Evolutionary conservation across 352 stramenopile species (phyloP).

Genomic region (Plasmopara viticola): DNA sequence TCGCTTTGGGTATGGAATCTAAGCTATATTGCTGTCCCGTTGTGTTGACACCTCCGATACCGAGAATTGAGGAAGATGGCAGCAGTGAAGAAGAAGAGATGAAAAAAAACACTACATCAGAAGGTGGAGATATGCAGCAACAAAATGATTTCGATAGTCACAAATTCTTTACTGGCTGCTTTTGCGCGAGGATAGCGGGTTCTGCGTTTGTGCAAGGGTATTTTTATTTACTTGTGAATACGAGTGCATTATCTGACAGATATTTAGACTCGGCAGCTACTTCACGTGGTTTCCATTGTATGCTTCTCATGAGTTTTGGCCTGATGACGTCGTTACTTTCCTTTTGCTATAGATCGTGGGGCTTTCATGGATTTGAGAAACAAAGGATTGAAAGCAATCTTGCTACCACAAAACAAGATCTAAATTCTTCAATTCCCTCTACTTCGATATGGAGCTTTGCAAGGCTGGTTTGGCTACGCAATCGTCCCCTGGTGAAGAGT

Average conservation of each 20-base stretch:
- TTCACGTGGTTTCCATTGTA: too few species aligned
- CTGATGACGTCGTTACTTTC: too few species aligned
- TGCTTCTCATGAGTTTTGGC: too few species aligned
- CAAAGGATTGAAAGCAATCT: too few species aligned
- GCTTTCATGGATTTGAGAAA: too few species aligned
- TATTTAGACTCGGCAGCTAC: constrained; percentile 6
- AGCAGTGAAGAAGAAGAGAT: constrained; percentile 22
- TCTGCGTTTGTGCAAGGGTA: constrained; percentile 45
- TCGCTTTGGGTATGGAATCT: constrained; percentile 40
- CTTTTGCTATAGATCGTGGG: too few species aligned
- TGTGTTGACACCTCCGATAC: constrained; percentile 8
- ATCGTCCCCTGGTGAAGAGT: too few species aligned
- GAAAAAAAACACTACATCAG: too few species aligned
- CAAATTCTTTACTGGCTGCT: constrained; percentile 37
- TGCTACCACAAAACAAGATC: too few species aligned
- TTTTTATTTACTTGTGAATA: constrained; percentile 47
- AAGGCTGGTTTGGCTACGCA: too few species aligned
- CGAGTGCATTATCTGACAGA: constrained; percentile 13
- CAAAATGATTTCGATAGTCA: constrained; percentile 6
- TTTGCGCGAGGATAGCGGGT: constrained; percentile 34
- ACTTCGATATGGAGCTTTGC: too few species aligned
- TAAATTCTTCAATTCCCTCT: too few species aligned
- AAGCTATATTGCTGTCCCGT: constrained; percentile 9
- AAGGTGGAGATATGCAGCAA: constrained; percentile 6
- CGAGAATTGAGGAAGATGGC: constrained; percentile 11